Base-by-base conservation (phyloP, 352 stramenopile genomes). In the Globisporangium cylindrosporum region DNA sequence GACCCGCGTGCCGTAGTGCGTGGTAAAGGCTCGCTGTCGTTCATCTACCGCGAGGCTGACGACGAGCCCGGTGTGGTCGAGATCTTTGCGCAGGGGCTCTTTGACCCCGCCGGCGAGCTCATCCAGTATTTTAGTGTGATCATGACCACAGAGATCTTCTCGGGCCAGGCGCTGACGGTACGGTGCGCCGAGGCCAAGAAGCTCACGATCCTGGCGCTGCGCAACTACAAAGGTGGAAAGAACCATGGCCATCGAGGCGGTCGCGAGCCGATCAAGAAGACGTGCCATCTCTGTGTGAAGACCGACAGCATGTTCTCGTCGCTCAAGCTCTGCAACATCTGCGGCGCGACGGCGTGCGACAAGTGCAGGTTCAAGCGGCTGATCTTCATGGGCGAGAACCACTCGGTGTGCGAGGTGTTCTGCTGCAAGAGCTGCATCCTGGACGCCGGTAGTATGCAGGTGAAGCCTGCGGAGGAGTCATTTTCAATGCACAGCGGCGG, bases 111-210 rank as follows among this genome's bases (percentile, higher is more conserved):
- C 0, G 74, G 78, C 8, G 75, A 81, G 4, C 38, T 86, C 27
- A 68, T 78, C 1, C 62, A 72, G 14, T 64, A 77, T 54, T 58
- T 76, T 6, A 67, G 71, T 9, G 66, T 78, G n/a, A 57, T 75
- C 27, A 70, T 68, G 46, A 80, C 74, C 3, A 68, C 73, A 27
- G 74, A 75, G 43, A 83, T 84, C 54, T 73, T 87, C 62, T 69
- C 58, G 1, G 72, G 66, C 0, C 56, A 83, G 8, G 68, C 82
- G 20, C 71, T 73, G 43, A 77, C 72, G 3, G 79, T 86, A 9
- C 61, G 66, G 2, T 86, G 76, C 25, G 78, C 80, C 0, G 74
- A 86, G 46, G 80, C 80, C 59, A 88, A 88, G 73, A 86, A 83
- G 59, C 65, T 88, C 20, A 89, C 79, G 55, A 66, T 85, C 22